phyloP scores from a whole-genome alignment of 73 alveolate species.

The Uronychia binucleata region DNA sequence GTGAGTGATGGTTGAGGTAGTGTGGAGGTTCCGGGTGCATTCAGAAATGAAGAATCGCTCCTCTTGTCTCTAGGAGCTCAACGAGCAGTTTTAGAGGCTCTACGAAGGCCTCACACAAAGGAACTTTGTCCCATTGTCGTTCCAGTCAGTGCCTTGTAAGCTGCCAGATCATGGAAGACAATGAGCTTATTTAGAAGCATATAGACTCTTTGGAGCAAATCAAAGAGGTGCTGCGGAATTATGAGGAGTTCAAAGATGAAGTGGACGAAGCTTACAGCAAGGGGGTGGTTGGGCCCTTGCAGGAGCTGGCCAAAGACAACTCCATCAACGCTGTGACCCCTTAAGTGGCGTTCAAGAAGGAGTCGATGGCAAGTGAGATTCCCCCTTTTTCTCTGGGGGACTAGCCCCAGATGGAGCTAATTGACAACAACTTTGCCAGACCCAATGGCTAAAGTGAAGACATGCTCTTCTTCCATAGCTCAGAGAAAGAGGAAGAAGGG shows the following conservation, averaged over 20 bases:
- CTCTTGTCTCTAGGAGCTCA: not conserved
- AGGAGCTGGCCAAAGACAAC: not conserved
- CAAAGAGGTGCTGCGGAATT: not conserved
- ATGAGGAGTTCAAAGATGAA: not conserved
- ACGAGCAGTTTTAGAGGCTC: not conserved
- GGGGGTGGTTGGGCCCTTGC: not conserved
- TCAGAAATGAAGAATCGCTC: no score
- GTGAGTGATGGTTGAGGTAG: no score
- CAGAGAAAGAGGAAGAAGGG: not conserved
- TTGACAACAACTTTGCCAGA: not conserved
- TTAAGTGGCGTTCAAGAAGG: no score
- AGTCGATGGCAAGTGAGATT: not conserved
- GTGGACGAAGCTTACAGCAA: not conserved
- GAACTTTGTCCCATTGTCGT: not conserved
- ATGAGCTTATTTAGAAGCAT: not conserved
- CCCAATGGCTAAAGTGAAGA: not conserved
- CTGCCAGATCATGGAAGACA: not conserved
- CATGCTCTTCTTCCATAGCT: not conserved
- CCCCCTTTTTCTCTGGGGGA: not conserved
- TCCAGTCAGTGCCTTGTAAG: not conserved
- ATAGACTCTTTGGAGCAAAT: not conserved
- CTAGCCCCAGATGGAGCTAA: not conserved
- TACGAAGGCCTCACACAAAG: not conserved
- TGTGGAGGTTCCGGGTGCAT: no score
- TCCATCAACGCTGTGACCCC: no score